Evolutionary conservation across 2,329 filamentous ascomycete genomes (phyloP).

Genomic region (Pseudogymnoascus destructans): DNA sequence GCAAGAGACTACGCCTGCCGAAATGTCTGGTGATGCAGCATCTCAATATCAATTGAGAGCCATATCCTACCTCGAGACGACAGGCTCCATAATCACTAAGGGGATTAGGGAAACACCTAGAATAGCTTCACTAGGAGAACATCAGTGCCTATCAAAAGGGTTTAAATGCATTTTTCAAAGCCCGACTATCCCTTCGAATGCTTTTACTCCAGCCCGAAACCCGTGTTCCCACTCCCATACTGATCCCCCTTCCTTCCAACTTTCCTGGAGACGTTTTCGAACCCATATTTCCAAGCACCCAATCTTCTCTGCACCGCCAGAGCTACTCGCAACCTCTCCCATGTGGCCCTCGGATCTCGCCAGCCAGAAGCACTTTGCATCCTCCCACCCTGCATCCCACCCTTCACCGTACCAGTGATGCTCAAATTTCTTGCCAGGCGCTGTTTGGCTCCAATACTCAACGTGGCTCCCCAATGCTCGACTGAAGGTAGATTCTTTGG

Average conservation of each 20-base stretch:
- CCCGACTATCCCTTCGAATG: slow-evolving; percentile 24
- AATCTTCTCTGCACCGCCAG: slow-evolving; percentile 37
- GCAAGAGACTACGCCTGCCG: not conserved
- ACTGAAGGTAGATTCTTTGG: slow-evolving; percentile 27
- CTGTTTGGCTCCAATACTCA: slow-evolving; percentile 35
- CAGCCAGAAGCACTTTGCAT: slow-evolving; percentile 39
- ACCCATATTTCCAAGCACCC: slow-evolving; percentile 46
- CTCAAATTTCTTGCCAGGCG: slow-evolving; percentile 34
- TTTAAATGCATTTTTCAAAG: slow-evolving; percentile 12
- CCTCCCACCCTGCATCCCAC: slow-evolving; percentile 42
- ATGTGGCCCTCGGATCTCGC: slow-evolving; percentile 27
- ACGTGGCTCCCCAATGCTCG: slow-evolving; percentile 32
- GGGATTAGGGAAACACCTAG: not conserved
- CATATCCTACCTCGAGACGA: not conserved
- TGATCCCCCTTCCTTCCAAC: slow-evolving; percentile 32
- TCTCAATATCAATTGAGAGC: not conserved
- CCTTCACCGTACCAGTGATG: slow-evolving; percentile 42
- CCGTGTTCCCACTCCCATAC: slow-evolving; percentile 32
- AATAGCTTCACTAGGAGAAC: not conserved
- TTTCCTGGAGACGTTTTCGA: slow-evolving; percentile 40
- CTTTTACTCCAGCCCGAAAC: slow-evolving; percentile 26
- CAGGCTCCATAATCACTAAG: not conserved
- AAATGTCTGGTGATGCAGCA: not conserved
- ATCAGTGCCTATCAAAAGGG: not conserved
- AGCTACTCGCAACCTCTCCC: slow-evolving; percentile 14